A percentile compares a stretch with the other conserved stretches of the same genome.
Evolutionary conservation across 2,329 filamentous ascomycete species (phyloP).

Genomic region (Capronia americana): DNA sequence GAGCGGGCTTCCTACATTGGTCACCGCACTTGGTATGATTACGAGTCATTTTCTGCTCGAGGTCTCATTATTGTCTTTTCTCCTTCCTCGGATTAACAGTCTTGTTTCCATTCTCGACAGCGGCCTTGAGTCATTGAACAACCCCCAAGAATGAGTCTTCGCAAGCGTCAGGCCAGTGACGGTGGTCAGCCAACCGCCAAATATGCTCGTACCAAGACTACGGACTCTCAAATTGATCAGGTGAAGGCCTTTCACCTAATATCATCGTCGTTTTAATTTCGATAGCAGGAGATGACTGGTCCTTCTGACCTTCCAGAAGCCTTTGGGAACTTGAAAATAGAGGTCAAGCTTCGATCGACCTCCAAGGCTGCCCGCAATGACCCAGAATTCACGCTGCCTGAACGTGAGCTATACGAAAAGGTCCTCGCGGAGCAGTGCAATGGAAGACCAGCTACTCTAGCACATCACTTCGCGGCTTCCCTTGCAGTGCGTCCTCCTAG

Average conservation of each 20-base stretch:
- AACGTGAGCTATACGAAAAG: constrained; percentile 24
- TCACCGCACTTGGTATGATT: constrained; percentile 9
- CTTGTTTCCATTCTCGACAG: constrained; percentile 15
- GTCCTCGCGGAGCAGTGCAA: constrained; percentile 23
- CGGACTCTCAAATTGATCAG: constrained; percentile 25
- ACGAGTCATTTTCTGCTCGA: constrained; percentile 15
- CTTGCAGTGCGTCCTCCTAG: neutral
- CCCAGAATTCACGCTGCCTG: constrained; percentile 14
- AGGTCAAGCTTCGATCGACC: constrained; percentile 24
- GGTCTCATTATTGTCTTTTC: constrained; percentile 17
- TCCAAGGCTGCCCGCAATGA: constrained; percentile 28
- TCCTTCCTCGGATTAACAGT: constrained; percentile 12
- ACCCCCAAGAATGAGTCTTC: constrained; percentile 9
- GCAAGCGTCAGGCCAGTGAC: constrained; percentile 22
- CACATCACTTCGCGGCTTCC: neutral
- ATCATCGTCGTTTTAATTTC: constrained; percentile 17
- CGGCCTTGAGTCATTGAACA: neutral
- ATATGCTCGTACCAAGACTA: constrained; percentile 16
- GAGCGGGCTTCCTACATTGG: neutral
- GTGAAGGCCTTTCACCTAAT: constrained; percentile 17
- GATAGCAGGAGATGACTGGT: constrained; percentile 17
- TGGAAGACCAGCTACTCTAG: constrained; percentile 12
- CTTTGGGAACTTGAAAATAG: constrained; percentile 21
- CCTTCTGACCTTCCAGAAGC: constrained; percentile 16
- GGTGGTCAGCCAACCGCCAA: constrained; percentile 19